phyloP scores from a whole-genome alignment of 1,284 basidiomycete species.

The Ceratobasidium sp. region DNA sequence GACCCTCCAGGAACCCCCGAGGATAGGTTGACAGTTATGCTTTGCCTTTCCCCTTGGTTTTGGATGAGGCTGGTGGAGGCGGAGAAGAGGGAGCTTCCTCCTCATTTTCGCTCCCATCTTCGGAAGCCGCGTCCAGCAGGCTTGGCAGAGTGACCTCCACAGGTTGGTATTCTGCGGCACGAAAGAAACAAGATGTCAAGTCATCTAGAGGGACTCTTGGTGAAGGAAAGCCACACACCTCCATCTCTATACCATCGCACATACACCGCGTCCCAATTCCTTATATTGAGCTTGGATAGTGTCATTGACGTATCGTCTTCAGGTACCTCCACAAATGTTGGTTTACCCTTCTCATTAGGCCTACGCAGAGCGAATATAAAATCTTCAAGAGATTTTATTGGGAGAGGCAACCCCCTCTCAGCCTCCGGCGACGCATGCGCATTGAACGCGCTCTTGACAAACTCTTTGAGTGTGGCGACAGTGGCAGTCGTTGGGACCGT shows the following conservation, averaged over 20 bases:
- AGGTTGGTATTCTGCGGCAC: slow-evolving; percentile 24
- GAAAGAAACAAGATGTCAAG: not conserved
- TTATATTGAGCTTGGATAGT: slow-evolving; percentile 6
- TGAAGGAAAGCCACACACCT: not conserved
- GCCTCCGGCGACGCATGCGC: slow-evolving; percentile 16
- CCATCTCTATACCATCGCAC: slow-evolving; percentile 31
- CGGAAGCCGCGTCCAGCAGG: slow-evolving; percentile 39
- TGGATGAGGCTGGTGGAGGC: not conserved
- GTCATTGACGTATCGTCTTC: slow-evolving; percentile 30
- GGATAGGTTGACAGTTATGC: not conserved
- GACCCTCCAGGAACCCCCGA: not conserved
- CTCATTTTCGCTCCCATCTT: slow-evolving; percentile 49
- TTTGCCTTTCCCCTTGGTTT: slow-evolving; percentile 30
- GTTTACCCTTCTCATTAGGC: not conserved
- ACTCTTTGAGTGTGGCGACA: slow-evolving; percentile 34
- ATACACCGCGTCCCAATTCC: slow-evolving; percentile 40
- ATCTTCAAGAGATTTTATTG: slow-evolving; percentile 25
- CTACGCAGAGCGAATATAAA: slow-evolving; percentile 25
- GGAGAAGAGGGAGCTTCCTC: slow-evolving; percentile 45
- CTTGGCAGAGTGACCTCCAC: slow-evolving; percentile 39
- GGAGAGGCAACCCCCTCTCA: slow-evolving; percentile 28
- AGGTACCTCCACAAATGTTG: slow-evolving; percentile 22
- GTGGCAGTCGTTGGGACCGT: slow-evolving; percentile 29
- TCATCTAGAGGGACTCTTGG: not conserved
- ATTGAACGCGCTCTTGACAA: slow-evolving; percentile 37